Percentiles rank a stretch among this genome's conserved stretches.
Conservation (phyloP, 352 stramenopile genomes). For the Phytophthora tentaculata region DNA sequence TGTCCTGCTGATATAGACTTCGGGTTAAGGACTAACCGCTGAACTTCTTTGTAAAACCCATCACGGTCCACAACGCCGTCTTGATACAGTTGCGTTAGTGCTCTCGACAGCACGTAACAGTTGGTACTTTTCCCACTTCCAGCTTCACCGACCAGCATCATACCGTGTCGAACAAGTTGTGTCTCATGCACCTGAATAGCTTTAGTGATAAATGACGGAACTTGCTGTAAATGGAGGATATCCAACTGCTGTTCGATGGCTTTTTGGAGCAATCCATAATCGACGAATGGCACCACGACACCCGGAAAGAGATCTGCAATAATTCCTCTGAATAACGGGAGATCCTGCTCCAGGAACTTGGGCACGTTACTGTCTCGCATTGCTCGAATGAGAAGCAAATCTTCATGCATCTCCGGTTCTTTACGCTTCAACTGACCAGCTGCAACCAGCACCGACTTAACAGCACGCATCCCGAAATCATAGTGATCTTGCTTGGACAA, state of each 20-base stretch:
- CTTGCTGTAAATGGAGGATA: conserved; percentile 77
- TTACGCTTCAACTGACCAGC: conserved; percentile 94
- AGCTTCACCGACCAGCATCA: conserved; percentile 95
- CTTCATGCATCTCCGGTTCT: conserved; percentile 94
- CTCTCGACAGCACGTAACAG: conserved; percentile 73
- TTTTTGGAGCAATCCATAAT: conserved; percentile 93
- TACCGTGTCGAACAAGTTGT: conserved; percentile 92
- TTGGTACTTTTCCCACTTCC: conserved; percentile 91
- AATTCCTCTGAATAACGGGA: conserved; percentile 94
- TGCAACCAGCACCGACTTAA: conserved; percentile 95
- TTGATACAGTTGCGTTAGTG: conserved; percentile 76
- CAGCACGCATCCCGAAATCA: conserved; percentile 94
- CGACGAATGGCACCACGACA: conserved; percentile 93
- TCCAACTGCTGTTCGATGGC: conserved; percentile 87
- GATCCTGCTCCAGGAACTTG: conserved; percentile 95
- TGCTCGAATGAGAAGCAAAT: conserved; percentile 94
- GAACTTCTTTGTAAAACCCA: conserved; percentile 89
- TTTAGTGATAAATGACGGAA: conserved; percentile 88
- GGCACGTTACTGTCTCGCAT: conserved; percentile 97
- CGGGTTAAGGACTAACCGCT: conserved; percentile 91
- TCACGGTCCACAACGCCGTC: conserved; percentile 86
- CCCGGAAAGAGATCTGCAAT: conserved; percentile 95
- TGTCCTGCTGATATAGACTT: conserved; percentile 97
- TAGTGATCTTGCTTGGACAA: conserved; percentile 96
- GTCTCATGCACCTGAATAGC: conserved; percentile 92